Base-by-base conservation (phyloP, 164 flowering plant species). In the Akebia trifoliata region DNA sequence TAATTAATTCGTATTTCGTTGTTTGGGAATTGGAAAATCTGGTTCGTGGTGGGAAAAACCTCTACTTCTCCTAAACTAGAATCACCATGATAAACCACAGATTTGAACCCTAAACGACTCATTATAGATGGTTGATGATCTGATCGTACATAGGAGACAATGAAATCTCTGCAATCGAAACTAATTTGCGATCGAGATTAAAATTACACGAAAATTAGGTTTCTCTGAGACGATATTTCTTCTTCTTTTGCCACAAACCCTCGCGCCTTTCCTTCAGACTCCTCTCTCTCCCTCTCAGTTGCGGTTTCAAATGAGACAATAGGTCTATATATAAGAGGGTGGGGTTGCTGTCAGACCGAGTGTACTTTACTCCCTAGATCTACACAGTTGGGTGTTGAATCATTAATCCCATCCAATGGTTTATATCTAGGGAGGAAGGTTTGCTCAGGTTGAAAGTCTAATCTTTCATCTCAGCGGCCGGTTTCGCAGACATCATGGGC, bases 1-100 rank as follows among this genome's bases (percentile, higher is more conserved):
- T 67, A 79, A 56, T 64, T 81, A 68, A 93, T 83, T 21, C 97
- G 87, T 45, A 93, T 83, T 78, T 90, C 95, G 72, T 82, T 82
- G 68, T 81, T 81, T 7, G 96, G 97, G 70, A 90, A 86, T 43
- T 76, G 86, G 59, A 87, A 81, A 59, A 60, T 67, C 57, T 67
- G 64, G 62, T 72, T 75, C 39, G 63, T 65, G 1, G 74, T 73
- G 3, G 82, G 87, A 46, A 78, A 50, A 34, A 63, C 43, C 22
- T 82, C 85, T 48, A 83, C 77, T 55, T 93, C 95, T 38, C 98
- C 98, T 60, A 93, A 62, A 62, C 71, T 63, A 7, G 56, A 24
- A 1, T 86, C 94, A 6, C 88, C 96, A 43, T 81, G 85, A 51
- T 69, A 86, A 24, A 87, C 85, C 60, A 68, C 56, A 11, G 81